Evolutionary conservation across 176 grass and related monocot species (phyloP), one percentile per base, ranked within the genome.

Genomic region (Calamus simplicifolius): DNA sequence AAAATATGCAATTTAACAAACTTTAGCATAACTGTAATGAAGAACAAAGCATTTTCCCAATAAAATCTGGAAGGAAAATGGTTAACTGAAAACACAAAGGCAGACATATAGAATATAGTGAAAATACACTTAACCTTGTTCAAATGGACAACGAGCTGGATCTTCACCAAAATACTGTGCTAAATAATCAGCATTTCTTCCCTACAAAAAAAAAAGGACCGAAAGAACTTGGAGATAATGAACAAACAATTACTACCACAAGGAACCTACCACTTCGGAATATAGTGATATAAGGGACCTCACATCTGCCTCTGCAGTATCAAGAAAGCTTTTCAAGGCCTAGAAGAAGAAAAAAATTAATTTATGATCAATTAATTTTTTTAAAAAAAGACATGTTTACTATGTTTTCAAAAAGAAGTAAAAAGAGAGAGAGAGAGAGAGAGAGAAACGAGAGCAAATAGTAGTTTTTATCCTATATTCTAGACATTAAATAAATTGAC

Each of bases 81-180:
- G 12, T 38, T 38, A 38, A 38, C 35, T 2, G 35, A 38, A 38
- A 38, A 38, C 35, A 38, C 35, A 12, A 12, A 38, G 35, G 35
- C 2, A 38, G 12, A 38, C 7, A 38, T 12, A 38, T 38, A 38
- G 31, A 69, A 14, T 31, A 38, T 35, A 69, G 17, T 31, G 70
- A 71, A 31, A 16, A 10, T 35, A 70, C 55, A 76, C 19, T 51
- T 69, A 63, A 97, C 87, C 92, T 88, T 97, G 92, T 69, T 97
- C 87, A 25, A 97, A 97, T 60, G 87, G 87, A 69, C 87, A 97
- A 30, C 92, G 92, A 19, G 92, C 81, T 78, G 92, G 92, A 72
- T 97, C 92, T 81, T 97, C 92, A 54, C 92, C 92, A 80, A 97
- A 97, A 97, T 97, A 97, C 62, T 97, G 92, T 49, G 92, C 87